A percentile compares a stretch with the other conserved stretches of the same genome.
phyloP scores from a whole-genome alignment of 2,329 filamentous ascomycete species.

The Calonectria leucothoes region DNA sequence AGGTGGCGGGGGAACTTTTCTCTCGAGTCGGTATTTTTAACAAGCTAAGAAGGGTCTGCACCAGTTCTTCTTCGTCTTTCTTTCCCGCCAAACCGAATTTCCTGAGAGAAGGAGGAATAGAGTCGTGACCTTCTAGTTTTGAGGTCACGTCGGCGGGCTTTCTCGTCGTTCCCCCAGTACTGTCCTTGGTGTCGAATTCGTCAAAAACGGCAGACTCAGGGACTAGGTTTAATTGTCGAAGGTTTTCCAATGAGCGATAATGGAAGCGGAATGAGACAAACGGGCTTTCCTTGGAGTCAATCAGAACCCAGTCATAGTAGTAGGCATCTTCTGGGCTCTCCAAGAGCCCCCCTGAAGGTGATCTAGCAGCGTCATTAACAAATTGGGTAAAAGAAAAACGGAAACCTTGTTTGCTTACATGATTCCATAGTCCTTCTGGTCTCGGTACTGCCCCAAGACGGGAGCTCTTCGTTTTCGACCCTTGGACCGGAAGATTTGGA shows the following conservation, averaged over 20 bases:
- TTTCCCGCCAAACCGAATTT: too few relatives aligned
- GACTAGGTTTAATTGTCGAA: constrained; percentile 61
- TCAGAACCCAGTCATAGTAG: constrained; percentile 64
- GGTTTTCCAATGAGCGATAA: constrained; percentile 64
- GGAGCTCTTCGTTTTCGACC: constrained; percentile 57
- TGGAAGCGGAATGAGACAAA: constrained; percentile 67
- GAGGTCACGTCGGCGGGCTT: background rate
- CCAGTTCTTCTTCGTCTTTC: background rate
- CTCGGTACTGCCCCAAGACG: constrained; percentile 55
- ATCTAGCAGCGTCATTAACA: constrained; percentile 49
- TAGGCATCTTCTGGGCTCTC: constrained; percentile 61
- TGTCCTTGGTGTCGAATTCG: background rate
- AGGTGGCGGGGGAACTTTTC: background rate
- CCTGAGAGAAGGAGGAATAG: background rate
- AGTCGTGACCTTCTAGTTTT: background rate
- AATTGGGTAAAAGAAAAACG: background rate
- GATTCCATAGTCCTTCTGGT: constrained; percentile 64
- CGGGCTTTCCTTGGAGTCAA: constrained; percentile 63
- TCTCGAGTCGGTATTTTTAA: background rate
- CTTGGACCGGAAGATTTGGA: constrained; percentile 64
- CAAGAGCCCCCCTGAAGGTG: constrained; percentile 64
- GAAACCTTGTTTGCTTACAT: constrained; percentile 54
- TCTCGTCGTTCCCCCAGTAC: background rate
- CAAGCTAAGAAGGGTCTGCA: background rate
- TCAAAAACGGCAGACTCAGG: constrained; percentile 35